Conservation (phyloP, 768 basidiomycete species). For the Multifurca ochricompacta region DNA sequence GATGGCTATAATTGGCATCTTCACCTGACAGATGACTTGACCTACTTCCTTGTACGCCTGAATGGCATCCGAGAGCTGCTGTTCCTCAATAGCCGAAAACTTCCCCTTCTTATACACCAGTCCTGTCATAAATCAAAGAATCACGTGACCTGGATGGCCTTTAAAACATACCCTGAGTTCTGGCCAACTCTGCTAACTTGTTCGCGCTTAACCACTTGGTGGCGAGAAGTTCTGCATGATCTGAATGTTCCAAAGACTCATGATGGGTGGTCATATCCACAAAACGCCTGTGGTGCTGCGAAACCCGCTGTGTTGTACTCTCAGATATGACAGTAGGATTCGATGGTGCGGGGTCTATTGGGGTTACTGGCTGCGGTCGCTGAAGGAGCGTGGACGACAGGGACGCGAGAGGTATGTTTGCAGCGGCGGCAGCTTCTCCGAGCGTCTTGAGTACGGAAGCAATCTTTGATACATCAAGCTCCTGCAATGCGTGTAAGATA, state of each 20-base stretch:
- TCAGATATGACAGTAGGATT: background rate
- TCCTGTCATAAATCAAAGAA: constrained; percentile 35
- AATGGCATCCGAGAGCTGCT: constrained; percentile 56
- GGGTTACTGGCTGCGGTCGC: background rate
- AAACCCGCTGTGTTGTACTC: background rate
- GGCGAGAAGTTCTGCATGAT: constrained; percentile 62
- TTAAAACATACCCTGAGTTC: constrained; percentile 47
- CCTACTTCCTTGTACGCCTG: constrained; percentile 53
- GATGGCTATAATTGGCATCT: constrained; percentile 6
- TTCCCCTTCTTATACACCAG: constrained; percentile 86
- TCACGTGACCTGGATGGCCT: background rate
- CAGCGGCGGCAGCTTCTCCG: constrained; percentile 46
- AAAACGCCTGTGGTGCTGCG: constrained; percentile 1
- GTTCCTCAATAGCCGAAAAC: constrained; percentile 72
- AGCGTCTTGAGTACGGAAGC: constrained; percentile 58
- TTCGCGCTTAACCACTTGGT: constrained; percentile 71
- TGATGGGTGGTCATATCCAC: background rate
- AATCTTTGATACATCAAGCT: constrained; percentile 65
- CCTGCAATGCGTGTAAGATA: constrained; percentile 63
- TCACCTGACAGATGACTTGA: constrained; percentile 6
- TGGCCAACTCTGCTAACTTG: constrained; percentile 62
- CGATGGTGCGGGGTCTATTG: background rate
- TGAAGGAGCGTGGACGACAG: constrained; percentile 12
- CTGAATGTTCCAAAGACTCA: constrained; percentile 38
- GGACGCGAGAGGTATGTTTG: constrained; percentile 28